Base-by-base conservation (phyloP, 352 stramenopile genomes). In the Pythium dissimile region DNA sequence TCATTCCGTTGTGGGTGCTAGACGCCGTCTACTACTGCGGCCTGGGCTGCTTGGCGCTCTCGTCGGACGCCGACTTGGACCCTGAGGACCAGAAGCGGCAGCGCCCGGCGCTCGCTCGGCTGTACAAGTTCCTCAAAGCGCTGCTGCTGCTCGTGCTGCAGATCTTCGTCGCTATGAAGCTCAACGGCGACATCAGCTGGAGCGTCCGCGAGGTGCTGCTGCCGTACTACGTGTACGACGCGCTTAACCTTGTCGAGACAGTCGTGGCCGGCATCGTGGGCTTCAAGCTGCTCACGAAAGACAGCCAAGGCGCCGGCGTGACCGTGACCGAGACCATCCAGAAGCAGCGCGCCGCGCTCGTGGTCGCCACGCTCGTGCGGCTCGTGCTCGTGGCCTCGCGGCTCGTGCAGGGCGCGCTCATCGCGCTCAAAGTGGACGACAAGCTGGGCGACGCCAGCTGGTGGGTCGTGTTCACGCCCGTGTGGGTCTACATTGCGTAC, bases 121-220 rank as follows among this genome's bases (percentile, higher is more conserved):
- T 90, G n/a, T 91, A 88, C 63, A 72, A 80, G 63, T 88, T 94
- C 55, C 70, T 90, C 61, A 94, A 92, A 69, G 73, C 73, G 50
- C 67, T 91, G 35, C 57, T 91, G 30, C 68, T 92, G 42, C 64
- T 94, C 47, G 73, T 84, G 48, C 66, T 92, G 26, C 84, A 94
- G 62, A 68, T 94, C 70, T 91, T 94, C 52, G 50, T 94, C 34
- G 82, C 73, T 30, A 81, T 94, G 64, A 87, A 89, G 47, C 75
- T 94, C 41, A 90, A 94, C 57, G 55, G 69, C 59, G 76, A 89
- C 55, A 49, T 94, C 21, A 52, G 34, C 26, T 91, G 81, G 81
- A 77, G 67, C 21, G 61, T 90, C 39, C 57, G 67, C 11, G 70
- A 90, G 43, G 75, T 89, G 16, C 59, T 94, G 42, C 73, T 89